Percentiles rank a stretch among this genome's conserved stretches.
phyloP scores from a whole-genome alignment of 257 asterid species.

The Marsdenia floribunda region DNA sequence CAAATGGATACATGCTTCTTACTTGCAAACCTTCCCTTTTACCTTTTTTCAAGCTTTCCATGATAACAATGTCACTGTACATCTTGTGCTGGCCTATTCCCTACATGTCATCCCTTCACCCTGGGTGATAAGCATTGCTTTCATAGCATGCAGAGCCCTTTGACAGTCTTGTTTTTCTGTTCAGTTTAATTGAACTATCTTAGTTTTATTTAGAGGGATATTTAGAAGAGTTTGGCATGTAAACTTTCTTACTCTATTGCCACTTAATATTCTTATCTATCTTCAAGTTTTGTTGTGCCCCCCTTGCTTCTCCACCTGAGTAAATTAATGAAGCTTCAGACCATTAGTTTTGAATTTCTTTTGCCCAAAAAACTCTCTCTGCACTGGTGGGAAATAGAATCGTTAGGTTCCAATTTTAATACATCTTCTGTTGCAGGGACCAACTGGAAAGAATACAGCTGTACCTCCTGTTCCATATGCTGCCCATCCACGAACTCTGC shows the following conservation, averaged over 20 bases:
- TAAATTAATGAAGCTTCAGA: neutral
- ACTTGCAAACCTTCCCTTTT: neutral
- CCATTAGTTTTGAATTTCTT: constrained; percentile 1
- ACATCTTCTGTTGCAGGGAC: constrained; percentile 48
- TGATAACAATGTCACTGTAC: neutral
- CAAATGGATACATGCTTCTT: neutral
- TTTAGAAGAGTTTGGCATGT: neutral
- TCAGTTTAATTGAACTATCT: neutral
- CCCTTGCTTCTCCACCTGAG: neutral
- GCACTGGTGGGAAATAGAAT: neutral
- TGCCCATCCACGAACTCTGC: constrained; percentile 72
- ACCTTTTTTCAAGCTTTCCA: neutral
- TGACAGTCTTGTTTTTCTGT: neutral
- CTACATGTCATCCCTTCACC: neutral
- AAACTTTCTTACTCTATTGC: neutral
- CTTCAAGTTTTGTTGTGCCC: neutral
- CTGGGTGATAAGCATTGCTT: neutral
- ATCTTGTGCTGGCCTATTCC: neutral
- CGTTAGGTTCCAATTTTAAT: constrained; percentile 14
- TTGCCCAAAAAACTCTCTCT: neutral
- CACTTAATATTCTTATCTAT: no score
- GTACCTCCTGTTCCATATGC: constrained; percentile 58
- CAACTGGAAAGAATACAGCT: constrained; percentile 44
- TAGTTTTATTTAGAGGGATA: neutral
- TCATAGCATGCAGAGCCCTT: neutral